Percentiles rank a stretch among this genome's conserved stretches.
These are phyloP conservation scores for Cladosporium sp. DNA, from an alignment of 2,329 filamentous ascomycete genomes.

Conservation along the genomic window DNA sequence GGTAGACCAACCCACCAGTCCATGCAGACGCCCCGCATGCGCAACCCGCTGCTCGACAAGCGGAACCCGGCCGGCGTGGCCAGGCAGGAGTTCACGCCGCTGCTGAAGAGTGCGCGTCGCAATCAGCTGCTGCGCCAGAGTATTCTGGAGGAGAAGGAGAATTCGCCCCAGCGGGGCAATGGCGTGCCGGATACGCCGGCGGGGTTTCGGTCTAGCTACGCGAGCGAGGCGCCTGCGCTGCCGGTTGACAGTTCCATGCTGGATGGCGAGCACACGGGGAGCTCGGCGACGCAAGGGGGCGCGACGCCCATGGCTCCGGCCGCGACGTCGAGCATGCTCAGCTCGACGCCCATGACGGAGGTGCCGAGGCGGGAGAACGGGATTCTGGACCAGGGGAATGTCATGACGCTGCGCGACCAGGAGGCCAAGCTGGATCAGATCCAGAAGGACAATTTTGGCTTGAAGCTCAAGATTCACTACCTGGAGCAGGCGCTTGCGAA, in stretches of 20 bases:
- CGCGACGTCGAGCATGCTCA: slow-evolving; percentile 66
- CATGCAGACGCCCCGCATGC: slow-evolving; percentile 61
- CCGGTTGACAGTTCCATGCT: slow-evolving; percentile 71
- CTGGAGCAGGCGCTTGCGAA: slow-evolving; percentile 85
- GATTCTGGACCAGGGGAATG: slow-evolving; percentile 76
- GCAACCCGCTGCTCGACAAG: slow-evolving; percentile 64
- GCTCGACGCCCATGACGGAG: slow-evolving; percentile 73
- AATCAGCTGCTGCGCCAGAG: slow-evolving; percentile 47
- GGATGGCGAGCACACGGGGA: slow-evolving; percentile 54
- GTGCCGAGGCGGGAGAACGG: slow-evolving; percentile 56
- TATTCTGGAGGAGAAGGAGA: slow-evolving; percentile 33
- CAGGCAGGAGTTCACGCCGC: slow-evolving; percentile 81
- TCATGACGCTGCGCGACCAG: slow-evolving; percentile 86
- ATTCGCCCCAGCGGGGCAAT: slow-evolving; percentile 27
- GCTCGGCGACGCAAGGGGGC: slow-evolving; percentile 53
- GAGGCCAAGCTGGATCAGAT: slow-evolving; percentile 90
- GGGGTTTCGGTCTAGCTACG: slow-evolving; percentile 54
- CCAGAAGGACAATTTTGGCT: slow-evolving; percentile 95
- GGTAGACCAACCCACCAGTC: slow-evolving; percentile 38
- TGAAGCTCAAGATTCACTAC: slow-evolving; percentile 96
- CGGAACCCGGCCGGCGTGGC: slow-evolving; percentile 47
- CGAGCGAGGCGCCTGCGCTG: slow-evolving; percentile 59
- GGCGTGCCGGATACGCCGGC: slow-evolving; percentile 60
- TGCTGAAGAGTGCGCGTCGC: slow-evolving; percentile 78
- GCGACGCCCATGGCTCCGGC: slow-evolving; percentile 70